Percentiles rank a stretch among this genome's conserved stretches.
These are phyloP conservation scores for Saksenaea vasiformis DNA, from an alignment of 371 early-diverging fungal genomes.

Conservation along the genomic window DNA sequence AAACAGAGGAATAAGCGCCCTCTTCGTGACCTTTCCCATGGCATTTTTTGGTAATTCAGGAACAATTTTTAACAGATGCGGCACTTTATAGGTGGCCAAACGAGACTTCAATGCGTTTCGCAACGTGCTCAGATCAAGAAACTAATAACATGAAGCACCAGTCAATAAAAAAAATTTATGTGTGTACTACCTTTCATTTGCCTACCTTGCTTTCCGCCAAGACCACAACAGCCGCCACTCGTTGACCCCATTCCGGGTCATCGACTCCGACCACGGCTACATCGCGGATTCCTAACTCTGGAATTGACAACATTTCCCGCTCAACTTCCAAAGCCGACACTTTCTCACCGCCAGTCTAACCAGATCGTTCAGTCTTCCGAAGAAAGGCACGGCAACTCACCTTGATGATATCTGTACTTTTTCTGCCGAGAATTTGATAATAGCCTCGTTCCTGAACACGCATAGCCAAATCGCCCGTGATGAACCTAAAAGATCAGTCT, in stretches of 20 bases:
- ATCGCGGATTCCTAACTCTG: constrained; percentile 57
- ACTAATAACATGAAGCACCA: constrained; percentile 15
- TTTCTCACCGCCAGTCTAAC: constrained; percentile 82
- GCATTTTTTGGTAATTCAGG: constrained; percentile 79
- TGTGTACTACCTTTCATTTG: background rate
- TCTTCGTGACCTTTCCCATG: constrained; percentile 92
- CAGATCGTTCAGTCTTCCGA: background rate
- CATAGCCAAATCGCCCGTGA: constrained; percentile 80
- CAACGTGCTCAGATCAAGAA: constrained; percentile 46
- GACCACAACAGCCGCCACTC: constrained; percentile 70
- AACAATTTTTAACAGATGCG: constrained; percentile 47
- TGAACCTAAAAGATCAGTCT: constrained; percentile 49
- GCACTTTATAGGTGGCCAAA: constrained; percentile 79
- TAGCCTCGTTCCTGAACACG: constrained; percentile 47
- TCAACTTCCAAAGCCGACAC: constrained; percentile 86
- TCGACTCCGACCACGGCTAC: constrained; percentile 78
- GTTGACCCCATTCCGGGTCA: constrained; percentile 79
- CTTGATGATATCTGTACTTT: constrained; percentile 85
- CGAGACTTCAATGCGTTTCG: constrained; percentile 53
- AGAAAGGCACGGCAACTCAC: constrained; percentile 19
- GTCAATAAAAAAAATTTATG: constrained; percentile 8
- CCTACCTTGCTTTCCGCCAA: constrained; percentile 26
- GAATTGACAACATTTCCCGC: constrained; percentile 68
- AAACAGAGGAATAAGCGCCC: constrained; percentile 60
- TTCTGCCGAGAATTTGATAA: constrained; percentile 78